These are phyloP conservation scores for Pseudoperonospora humuli DNA, from an alignment of 352 stramenopile genomes.

Conservation along the genomic window DNA sequence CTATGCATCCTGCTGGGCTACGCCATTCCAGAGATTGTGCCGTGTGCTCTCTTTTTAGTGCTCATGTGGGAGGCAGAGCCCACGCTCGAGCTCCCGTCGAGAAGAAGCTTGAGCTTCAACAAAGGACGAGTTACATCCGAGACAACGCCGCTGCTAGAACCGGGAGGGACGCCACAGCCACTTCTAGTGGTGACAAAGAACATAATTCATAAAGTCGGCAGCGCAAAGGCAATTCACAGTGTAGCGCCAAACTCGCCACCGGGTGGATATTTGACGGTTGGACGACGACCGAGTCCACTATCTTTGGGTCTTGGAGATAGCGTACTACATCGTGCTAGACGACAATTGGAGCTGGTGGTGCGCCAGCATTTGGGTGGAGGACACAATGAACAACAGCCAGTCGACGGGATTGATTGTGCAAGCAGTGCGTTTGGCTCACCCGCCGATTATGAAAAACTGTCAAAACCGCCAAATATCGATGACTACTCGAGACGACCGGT, in stretches of 20 bases:
- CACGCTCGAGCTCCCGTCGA: slow-evolving; percentile 50
- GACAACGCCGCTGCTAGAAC: slow-evolving; percentile 43
- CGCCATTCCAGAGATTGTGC: slow-evolving; percentile 59
- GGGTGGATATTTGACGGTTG: slow-evolving; percentile 17
- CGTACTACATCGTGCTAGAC: slow-evolving; percentile 40
- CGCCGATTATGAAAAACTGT: slow-evolving; percentile 12
- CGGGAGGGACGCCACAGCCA: slow-evolving; percentile 16
- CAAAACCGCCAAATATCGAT: slow-evolving; percentile 9
- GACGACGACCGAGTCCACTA: slow-evolving; percentile 46
- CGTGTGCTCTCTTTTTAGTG: slow-evolving; percentile 65
- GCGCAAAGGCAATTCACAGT: neutral
- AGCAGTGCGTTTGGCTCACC: slow-evolving; percentile 4
- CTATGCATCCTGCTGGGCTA: slow-evolving; percentile 71
- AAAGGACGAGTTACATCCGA: slow-evolving; percentile 26
- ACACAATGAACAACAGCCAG: slow-evolving; percentile 10
- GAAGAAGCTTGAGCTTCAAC: slow-evolving; percentile 41
- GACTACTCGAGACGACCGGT: slow-evolving; percentile 8
- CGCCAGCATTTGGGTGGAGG: slow-evolving; percentile 27
- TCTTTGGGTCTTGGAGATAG: slow-evolving; percentile 48
- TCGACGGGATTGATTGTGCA: slow-evolving; percentile 1
- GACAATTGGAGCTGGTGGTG: slow-evolving; percentile 31
- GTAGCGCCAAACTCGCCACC: slow-evolving; percentile 7
- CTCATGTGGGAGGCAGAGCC: slow-evolving; percentile 85
- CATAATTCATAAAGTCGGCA: neutral
- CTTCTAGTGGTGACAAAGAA: slow-evolving; percentile 13